Percentiles rank a stretch among this genome's conserved stretches.
These are phyloP conservation scores for Colletotrichum siamense DNA, from an alignment of 2,329 filamentous ascomycete species.

Conservation along the genomic window DNA sequence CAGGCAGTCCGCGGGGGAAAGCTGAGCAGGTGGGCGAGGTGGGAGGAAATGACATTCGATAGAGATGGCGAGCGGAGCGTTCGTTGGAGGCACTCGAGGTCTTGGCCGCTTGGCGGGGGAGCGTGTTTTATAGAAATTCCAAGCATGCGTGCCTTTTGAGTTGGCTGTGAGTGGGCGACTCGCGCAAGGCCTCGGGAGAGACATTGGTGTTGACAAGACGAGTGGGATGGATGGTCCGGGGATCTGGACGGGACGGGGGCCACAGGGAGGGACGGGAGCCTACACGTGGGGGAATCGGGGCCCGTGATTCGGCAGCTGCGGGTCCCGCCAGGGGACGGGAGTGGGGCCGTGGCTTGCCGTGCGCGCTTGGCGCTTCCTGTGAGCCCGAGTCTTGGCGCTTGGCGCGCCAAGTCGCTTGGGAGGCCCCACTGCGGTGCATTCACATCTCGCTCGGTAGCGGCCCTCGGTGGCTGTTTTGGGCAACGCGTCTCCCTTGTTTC, in stretches of 20 bases:
- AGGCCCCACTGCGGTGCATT: no score
- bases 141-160: neutral
- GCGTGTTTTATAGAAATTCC: slow-evolving; percentile 10
- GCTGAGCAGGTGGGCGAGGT: neutral
- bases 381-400: neutral
- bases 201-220: neutral
- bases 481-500: neutral
- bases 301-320: slow-evolving; percentile 13
- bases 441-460: no score
- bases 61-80: neutral
- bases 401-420: slow-evolving; percentile 14
- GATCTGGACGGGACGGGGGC: neutral
- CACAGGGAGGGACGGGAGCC: slow-evolving; percentile 3
- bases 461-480: slow-evolving; percentile 3
- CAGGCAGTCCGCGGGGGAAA: neutral
- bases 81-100: neutral
- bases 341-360: neutral
- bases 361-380: slow-evolving; percentile 7
- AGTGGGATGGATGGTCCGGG: neutral
- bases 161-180: neutral
- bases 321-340: neutral
- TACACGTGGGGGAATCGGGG: slow-evolving; percentile 13
- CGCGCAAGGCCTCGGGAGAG: neutral
- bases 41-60: slow-evolving; percentile 7
- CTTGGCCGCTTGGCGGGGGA: slow-evolving; percentile 19